Evolutionary conservation across 2,329 filamentous ascomycete genomes (phyloP).

Genomic region (Ramularia endophylla): DNA sequence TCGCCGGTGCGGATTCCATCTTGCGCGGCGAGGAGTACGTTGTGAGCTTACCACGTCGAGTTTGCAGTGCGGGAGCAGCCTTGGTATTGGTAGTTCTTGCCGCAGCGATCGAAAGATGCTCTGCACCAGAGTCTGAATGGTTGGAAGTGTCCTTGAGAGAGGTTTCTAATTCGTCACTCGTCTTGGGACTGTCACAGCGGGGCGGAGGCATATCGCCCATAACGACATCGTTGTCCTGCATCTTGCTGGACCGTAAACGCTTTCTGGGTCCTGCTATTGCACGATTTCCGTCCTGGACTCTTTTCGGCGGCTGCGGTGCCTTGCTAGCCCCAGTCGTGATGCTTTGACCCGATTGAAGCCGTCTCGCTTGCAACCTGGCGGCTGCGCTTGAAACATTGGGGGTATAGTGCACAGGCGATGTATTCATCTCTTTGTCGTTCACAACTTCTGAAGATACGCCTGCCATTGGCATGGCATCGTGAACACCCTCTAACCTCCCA

Average conservation of each 20-base stretch:
- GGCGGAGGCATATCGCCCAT: slow-evolving; percentile 10
- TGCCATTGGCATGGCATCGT: background rate
- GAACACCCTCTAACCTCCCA: background rate
- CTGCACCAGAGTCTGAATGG: slow-evolving; percentile 15
- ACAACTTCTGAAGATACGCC: background rate
- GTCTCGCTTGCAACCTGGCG: slow-evolving; percentile 20
- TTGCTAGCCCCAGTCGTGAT: too few species aligned
- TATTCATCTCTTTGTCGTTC: slow-evolving; percentile 2
- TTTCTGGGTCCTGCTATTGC: slow-evolving; percentile 12
- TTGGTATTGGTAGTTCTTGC: background rate
- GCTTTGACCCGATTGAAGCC: slow-evolving; percentile 3
- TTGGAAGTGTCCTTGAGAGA: slow-evolving; percentile 16
- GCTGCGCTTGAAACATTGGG: slow-evolving; percentile 15
- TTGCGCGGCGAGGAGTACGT: slow-evolving; percentile 17
- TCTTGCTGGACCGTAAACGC: slow-evolving; percentile 7
- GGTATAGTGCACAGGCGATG: background rate
- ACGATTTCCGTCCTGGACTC: too few species aligned
- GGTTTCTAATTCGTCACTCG: too few species aligned
- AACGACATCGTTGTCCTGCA: slow-evolving; percentile 5
- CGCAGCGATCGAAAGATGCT: slow-evolving; percentile 6
- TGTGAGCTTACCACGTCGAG: slow-evolving; percentile 12
- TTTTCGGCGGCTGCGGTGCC: too few species aligned
- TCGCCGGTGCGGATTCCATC: slow-evolving; percentile 26
- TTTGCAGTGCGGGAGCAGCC: background rate
- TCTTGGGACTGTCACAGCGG: slow-evolving; percentile 3